These are phyloP conservation scores for Bipolaris victoriae DNA, from an alignment of 2,329 filamentous ascomycete species.

Conservation along the genomic window DNA sequence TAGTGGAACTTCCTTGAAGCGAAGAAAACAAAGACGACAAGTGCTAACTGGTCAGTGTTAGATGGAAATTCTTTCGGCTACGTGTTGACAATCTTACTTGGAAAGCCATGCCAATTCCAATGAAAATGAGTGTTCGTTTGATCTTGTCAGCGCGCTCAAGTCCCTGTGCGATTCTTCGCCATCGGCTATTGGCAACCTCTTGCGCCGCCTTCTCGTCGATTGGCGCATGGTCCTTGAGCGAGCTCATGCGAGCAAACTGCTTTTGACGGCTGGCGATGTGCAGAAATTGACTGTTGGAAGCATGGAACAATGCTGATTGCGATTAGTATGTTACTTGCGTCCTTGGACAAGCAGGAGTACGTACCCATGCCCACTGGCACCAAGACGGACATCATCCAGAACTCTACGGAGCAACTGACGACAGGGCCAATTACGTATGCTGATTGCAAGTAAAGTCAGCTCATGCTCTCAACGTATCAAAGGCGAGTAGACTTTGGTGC, in stretches of 20 bases:
- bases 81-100: conserved; percentile 27
- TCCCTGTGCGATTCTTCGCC: conserved; percentile 32
- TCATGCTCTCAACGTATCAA: neutral
- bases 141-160: conserved; percentile 36
- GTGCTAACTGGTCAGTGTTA: neutral
- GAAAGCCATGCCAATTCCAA: conserved; percentile 34
- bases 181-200: conserved; percentile 31
- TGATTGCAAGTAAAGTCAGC: conserved; percentile 4
- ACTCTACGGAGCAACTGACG: conserved; percentile 37
- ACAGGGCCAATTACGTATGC: conserved; percentile 35
- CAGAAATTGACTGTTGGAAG: conserved; percentile 46
- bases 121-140: conserved; percentile 34
- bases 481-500: neutral
- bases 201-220: conserved; percentile 34
- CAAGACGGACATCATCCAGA: conserved; percentile 44
- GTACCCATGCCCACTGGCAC: conserved; percentile 35
- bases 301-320: conserved; percentile 37
- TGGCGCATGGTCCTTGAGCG: conserved; percentile 29
- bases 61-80: neutral
- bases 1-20: conserved; percentile 44
- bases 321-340: neutral
- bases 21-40: conserved; percentile 33
- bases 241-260: conserved; percentile 36
- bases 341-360: neutral
- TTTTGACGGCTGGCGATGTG: conserved; percentile 43